Conservation (phyloP, 345 rosid species). For the Erysimum cheiranthoides region DNA sequence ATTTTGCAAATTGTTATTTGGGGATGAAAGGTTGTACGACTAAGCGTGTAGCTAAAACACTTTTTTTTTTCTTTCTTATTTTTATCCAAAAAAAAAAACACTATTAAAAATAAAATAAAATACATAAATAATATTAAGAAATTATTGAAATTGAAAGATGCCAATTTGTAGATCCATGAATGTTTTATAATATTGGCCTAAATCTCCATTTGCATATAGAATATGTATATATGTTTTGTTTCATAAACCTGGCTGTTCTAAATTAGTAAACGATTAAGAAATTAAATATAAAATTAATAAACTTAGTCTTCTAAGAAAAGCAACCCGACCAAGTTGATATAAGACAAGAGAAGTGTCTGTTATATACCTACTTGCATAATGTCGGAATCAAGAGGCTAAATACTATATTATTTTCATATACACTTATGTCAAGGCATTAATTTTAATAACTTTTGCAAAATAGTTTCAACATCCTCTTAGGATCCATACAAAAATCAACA, state of each 20-base stretch:
- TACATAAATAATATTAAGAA: neutral
- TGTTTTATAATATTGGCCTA: conserved; percentile 15
- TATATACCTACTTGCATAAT: conserved; percentile 40
- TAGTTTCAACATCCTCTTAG: conserved; percentile 20
- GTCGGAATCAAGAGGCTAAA: conserved; percentile 38
- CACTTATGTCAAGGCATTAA: neutral
- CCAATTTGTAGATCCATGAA: conserved; percentile 33
- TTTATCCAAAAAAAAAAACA: no score
- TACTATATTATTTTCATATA: conserved; percentile 18
- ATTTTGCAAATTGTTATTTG: neutral
- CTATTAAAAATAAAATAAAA: no score
- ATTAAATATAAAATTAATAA: conserved; percentile 11
- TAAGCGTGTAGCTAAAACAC: conserved; percentile 11
- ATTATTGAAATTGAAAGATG: conserved; percentile 13
- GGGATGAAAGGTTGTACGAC: conserved; percentile 15
- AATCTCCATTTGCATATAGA: conserved; percentile 32
- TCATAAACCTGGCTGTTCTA: conserved; percentile 28
- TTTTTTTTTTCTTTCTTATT: no score
- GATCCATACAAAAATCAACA: conserved; percentile 23
- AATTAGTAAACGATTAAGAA: conserved; percentile 30
- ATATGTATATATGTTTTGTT: conserved; percentile 5
- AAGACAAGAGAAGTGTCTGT: conserved; percentile 39
- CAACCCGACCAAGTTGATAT: conserved; percentile 41
- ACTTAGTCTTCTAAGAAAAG: conserved; percentile 38
- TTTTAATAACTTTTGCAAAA: conserved; percentile 1